Evolutionary conservation across 352 stramenopile genomes (phyloP), one percentile per base, ranked within the genome.

Genomic region (Pythium myriotylum): DNA sequence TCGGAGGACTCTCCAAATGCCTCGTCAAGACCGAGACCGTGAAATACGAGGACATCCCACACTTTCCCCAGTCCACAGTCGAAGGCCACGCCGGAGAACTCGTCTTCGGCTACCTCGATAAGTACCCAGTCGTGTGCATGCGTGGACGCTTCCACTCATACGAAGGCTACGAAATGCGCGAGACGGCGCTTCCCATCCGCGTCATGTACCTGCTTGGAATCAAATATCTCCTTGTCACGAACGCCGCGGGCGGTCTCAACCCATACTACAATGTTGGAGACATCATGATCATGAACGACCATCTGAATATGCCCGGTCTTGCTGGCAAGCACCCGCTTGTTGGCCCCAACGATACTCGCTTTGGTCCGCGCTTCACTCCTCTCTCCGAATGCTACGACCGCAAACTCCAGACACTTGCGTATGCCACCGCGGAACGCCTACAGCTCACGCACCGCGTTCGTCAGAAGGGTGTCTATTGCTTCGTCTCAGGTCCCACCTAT

Each of bases 101-200:
- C n/a, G 93, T 98, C n/a, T 98, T 98, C 57, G 95, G 94, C 26
- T 83, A 86, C 26, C 60, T 98, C n/a, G 76, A 86, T 22, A 84
- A 77, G 52, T 77, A 89, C 39, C 72, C 74, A 24, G 83, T 97
- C 40, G 91, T 98, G 32, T 98, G 92, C 70, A 97, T 99, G 82
- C 86, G 93, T 27, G 96, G 96, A 39, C 80, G 97, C 61, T 99
- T 99, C 77, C 97, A 99, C 82, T 95, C 78, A 55, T 99, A 99
- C 72, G 95, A 99, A 72, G 97, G 97, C 61, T 97, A 99, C 77
- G 81, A 86, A 27, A 97, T 98, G 81, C 83, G 92, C 50, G 96
- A 96, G 32, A 97, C 96, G 20, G 87, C 94, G 19, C 70, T 99
- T n/a, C 95, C 96, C 16, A 96, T 99, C 52, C 86, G 89, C 33